Base-by-base conservation (phyloP, 768 basidiomycete species). In the Mycena haematopus region DNA sequence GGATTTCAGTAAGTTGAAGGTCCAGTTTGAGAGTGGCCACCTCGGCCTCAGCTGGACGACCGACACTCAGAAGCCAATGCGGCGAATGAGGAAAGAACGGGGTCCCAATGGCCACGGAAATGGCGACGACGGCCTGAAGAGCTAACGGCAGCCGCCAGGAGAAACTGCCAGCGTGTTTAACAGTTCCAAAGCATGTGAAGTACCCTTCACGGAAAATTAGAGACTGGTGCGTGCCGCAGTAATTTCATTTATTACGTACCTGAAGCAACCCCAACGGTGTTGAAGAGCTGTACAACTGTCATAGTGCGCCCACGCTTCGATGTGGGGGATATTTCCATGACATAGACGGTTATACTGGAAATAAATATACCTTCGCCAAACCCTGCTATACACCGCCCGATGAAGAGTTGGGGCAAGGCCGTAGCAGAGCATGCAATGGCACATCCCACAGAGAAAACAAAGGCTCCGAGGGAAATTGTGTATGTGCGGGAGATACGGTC, bases 401-500 rank as follows among this genome's bases (percentile, higher is more conserved):
- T 70, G 29, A 84, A 74, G 29, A 85, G 71, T 59, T 77, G 69
- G 14, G 73, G 65, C 9, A 84, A 72, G 6, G 62, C 64, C n/a
- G 65, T 67, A 5, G 79, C 71, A 27, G 75, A 72, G 58, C 79
- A 74, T 3, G 76, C 78, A 15, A 84, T 69, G 27, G 72, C 75
- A 38, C 75, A 76, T 1, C 84, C 82, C 17, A 76, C 36, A n/a
- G 78, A 73, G 60, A 78, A 81, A 21, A 83, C 71, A 25, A 78
- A 58, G 2, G 74, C 76, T 11, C 84, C 82, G 11, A 77, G 66
- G 21, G 81, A 70, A 42, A 83, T 80, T 0, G 78, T 80, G 60
- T 76, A 74, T 38, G 79, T 84, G 55, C 82, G 77, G 33, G 80
- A 81, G 35, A 84, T 76, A 56, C 71, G 68, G 71, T 84, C 81